phyloP scores from a whole-genome alignment of 371 early-diverging fungal species.

The Mucor saturninus region DNA sequence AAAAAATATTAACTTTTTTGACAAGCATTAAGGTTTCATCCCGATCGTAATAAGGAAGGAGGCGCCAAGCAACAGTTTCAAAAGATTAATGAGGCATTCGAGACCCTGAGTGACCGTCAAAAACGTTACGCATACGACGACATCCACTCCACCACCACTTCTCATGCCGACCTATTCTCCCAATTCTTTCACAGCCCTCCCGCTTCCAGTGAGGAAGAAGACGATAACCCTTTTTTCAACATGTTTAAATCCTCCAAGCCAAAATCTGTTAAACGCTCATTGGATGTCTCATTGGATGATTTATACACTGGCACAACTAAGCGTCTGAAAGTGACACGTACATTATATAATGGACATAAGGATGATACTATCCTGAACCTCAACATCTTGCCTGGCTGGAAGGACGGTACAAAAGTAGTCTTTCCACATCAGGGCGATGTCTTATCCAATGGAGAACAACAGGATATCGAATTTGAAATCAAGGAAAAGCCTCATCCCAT shows the following conservation, averaged over 20 bases:
- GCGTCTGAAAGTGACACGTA: constrained; percentile 90
- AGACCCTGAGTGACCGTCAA: constrained; percentile 89
- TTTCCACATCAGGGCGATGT: constrained; percentile 94
- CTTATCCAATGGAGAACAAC: constrained; percentile 69
- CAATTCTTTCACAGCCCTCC: background rate
- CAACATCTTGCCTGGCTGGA: constrained; percentile 94
- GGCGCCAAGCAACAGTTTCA: constrained; percentile 30
- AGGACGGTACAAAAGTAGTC: constrained; percentile 94
- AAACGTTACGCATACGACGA: constrained; percentile 43
- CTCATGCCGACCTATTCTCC: constrained; percentile 5
- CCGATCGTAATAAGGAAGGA: constrained; percentile 55
- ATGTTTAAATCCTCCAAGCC: constrained; percentile 37
- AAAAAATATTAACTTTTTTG: background rate
- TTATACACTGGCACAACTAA: constrained; percentile 91
- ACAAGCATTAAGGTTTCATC: constrained; percentile 54
- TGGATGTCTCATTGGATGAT: constrained; percentile 90
- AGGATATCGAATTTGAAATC: constrained; percentile 92
- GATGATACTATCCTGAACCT: constrained; percentile 74
- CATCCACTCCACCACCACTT: background rate
- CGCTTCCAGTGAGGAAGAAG: constrained; percentile 7
- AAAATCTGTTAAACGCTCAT: constrained; percentile 62
- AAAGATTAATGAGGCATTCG: constrained; percentile 93
- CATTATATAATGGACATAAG: constrained; percentile 35
- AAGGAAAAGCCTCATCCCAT: constrained; percentile 91
- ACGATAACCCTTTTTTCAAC: constrained; percentile 5